Conservation (phyloP, 257 asterid species). For the Rehmannia glutinosa region DNA sequence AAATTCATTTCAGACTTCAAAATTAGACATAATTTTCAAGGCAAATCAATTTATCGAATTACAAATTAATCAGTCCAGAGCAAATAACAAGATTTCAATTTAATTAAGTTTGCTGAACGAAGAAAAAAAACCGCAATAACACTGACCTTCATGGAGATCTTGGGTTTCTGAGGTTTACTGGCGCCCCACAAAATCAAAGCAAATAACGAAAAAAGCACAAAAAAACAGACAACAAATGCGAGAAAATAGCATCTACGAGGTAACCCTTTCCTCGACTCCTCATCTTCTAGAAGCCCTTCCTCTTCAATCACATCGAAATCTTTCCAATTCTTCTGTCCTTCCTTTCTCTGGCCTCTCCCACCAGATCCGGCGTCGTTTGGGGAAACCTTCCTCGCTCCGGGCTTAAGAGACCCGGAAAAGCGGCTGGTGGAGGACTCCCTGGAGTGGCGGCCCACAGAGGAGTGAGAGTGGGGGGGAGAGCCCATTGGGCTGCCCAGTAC, state of each 20-base stretch:
- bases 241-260: constrained; percentile 66
- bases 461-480: constrained; percentile 77
- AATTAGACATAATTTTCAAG: not conserved
- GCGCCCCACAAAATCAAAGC: constrained; percentile 69
- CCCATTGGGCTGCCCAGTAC: constrained; percentile 59
- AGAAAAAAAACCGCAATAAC: not conserved
- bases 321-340: constrained; percentile 47
- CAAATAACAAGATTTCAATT: too few relatives aligned
- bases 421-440: constrained; percentile 89
- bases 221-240: constrained; percentile 55
- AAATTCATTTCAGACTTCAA: not conserved
- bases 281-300: constrained; percentile 65
- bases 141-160: constrained; percentile 64
- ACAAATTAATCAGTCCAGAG: not conserved
- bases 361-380: constrained; percentile 74
- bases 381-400: constrained; percentile 67
- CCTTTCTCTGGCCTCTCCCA: constrained; percentile 23
- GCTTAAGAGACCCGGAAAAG: constrained; percentile 74
- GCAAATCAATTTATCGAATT: not conserved
- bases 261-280: constrained; percentile 34
- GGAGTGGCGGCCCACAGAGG: constrained; percentile 75
- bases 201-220: constrained; percentile 56
- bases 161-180: constrained; percentile 66
- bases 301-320: constrained; percentile 73
- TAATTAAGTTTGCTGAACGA: too few relatives aligned